Evolutionary conservation across 2,329 filamentous ascomycete genomes (phyloP), one percentile per base, ranked within the genome.

Genomic region (Dendrostoma leiphaemia): DNA sequence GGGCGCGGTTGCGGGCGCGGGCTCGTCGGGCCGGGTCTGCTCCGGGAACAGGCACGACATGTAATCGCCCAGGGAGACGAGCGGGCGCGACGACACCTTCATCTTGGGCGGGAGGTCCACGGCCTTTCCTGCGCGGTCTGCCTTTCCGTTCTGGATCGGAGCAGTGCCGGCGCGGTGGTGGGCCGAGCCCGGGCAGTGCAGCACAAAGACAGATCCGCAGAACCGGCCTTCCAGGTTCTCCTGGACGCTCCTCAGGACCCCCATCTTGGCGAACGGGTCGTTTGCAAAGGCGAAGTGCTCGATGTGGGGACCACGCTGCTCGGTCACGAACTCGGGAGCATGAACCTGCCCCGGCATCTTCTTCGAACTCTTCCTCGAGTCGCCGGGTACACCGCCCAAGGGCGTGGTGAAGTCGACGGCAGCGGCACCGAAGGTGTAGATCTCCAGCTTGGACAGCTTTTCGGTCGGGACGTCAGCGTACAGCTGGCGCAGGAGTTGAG

Each of bases 371-470:
- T 51, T 51, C 45, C 57, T 59, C 2, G 44, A n/a, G 3, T 62
- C 59, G 43, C 54, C 56, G 28, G 40, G 60, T 19, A 23, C 54
- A 24, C 64, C 62, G 23, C 67, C 66, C 4, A 69, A 61, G 6
- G 71, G 72, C 17, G 69, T 55, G 29, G 67, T 62, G 57, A 74
- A 74, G 55, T 74, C 72, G 9, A 59, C 60, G 5, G 70, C 67
- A 3, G 70, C 65, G 2, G 71, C 68, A 8, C 74, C 74, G 48
- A 76, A 76, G 0, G 74, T 76, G 63, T 74, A 76, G 15, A 77
- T 66, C 54, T 76, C 71, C 15, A 77, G 65, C 55, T 71, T 73
- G 35, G 66, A 57, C 12, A 70, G 64, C 40, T 67, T 66, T 1
- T 69, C 67, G 0, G 63, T 41, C 6, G 72, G 67, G 3, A 76